A percentile compares a stretch with the other conserved stretches of the same genome.
These are phyloP conservation scores for Scheffersomyces quercinus DNA, from an alignment of 1,139 yeast genomes.

Conservation along the genomic window DNA sequence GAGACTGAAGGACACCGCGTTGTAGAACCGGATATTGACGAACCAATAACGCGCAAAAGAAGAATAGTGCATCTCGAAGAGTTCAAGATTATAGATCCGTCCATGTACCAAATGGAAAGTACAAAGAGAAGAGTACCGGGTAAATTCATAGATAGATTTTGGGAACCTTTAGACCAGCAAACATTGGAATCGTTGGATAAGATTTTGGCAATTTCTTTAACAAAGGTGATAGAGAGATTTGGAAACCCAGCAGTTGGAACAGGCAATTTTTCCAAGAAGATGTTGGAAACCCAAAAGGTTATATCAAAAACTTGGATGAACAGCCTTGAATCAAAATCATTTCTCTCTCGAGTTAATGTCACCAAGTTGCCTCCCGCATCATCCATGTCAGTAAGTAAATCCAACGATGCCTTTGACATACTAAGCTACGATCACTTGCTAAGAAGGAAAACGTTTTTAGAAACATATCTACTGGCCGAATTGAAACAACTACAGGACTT, in stretches of 20 bases:
- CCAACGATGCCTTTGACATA: conserved; percentile 24
- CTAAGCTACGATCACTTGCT: conserved; percentile 33
- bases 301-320: conserved; percentile 35
- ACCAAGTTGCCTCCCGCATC: conserved; percentile 37
- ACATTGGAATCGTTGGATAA: conserved; percentile 25
- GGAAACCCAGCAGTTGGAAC: conserved; percentile 5
- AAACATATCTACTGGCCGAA: conserved; percentile 45
- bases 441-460: conserved; percentile 32
- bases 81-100: background rate
- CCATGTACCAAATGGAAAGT: conserved; percentile 9
- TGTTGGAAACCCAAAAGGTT: conserved; percentile 28
- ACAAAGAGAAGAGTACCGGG: conserved; percentile 27
- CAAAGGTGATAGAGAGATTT: conserved; percentile 32
- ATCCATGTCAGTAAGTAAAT: conserved; percentile 16
- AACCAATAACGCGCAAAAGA: background rate
- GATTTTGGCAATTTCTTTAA: conserved; percentile 31
- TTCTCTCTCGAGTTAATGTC: conserved; percentile 28
- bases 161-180: conserved; percentile 32
- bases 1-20: too few relatives aligned
- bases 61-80: background rate
- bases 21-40: background rate
- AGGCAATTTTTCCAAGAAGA: conserved; percentile 15
- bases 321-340: conserved; percentile 24
- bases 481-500: conserved; percentile 39
- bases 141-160: conserved; percentile 32